Base-by-base conservation (phyloP, 306 rosid genomes). In the Cucurbita pepo region DNA sequence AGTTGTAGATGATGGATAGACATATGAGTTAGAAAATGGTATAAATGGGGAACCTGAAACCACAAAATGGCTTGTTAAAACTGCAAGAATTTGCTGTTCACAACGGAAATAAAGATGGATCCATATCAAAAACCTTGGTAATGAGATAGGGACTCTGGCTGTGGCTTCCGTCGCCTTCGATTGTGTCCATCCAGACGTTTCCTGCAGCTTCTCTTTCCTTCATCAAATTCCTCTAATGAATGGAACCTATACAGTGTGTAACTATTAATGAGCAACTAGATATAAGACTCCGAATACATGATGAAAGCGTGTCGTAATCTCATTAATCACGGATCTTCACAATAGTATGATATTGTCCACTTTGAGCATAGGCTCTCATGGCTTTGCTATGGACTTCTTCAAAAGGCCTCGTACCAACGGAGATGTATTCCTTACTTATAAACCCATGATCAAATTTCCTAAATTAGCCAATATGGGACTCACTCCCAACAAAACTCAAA, bases 181-280 rank as follows among this genome's bases (percentile, higher is more conserved):
- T 95, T 95, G 87, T 95, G 97, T 30, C 99, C 99, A 64, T 91
- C 99, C 19, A 95, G 85, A 5, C 99, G 95, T 71, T 95, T 95
- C 73, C 99, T 85, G 81, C 99, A 95, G 86, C 99, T 95, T 83
- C 95, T 88, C 83, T 95, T 95, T 47, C 95, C 99, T 82, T 89
- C 96, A 73, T 95, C 99, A 82, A 95, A 94, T 86, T 94, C 97
- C 71, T 89, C 96, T 59, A 89, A 79, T 21, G 96, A 80, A 82
- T 94, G 99, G 84, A 95, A 95, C 89, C 99, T 95, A 51, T 44
- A 65, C 30, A 47, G 63, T 3, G 53, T 19, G 45, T 0, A 45
- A 71, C 57, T 15, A 45, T 15, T 25, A 69, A 9, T 50, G 4
- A 50, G 58, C 53, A 50, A 69, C 22, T 66, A 43, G 14, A 7